Evolutionary conservation across 495 filamentous ascomycete genomes (phyloP).

Genomic region (Penicillium goetzii): DNA sequence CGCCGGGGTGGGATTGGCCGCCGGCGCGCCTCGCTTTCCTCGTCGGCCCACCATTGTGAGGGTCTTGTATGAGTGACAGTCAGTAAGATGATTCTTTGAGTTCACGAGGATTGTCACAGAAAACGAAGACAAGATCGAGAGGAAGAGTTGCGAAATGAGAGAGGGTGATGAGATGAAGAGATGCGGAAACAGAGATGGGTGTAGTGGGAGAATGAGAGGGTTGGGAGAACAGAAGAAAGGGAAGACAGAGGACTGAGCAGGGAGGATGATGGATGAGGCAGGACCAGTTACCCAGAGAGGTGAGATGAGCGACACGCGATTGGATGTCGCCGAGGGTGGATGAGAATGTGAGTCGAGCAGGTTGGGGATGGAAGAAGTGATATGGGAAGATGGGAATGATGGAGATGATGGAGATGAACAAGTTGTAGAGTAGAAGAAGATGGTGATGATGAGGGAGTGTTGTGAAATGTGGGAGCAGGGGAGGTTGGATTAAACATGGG

Average conservation of each 20-base stretch:
- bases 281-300: not conserved
- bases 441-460: not conserved
- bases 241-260: not conserved
- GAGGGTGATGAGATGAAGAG: not conserved
- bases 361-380: not conserved
- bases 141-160: not conserved
- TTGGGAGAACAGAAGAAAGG: conserved; percentile 7
- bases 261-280: not conserved
- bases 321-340: not conserved
- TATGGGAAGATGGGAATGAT: not conserved
- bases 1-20: conserved; percentile 24
- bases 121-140: not conserved
- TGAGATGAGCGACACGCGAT: not conserved
- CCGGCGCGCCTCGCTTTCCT: conserved; percentile 26
- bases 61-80: conserved; percentile 24
- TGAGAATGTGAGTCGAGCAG: no score
- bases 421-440: no score
- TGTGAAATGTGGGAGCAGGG: not conserved
- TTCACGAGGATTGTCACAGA: not conserved
- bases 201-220: not conserved
- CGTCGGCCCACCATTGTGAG: conserved; percentile 40
- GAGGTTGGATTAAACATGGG: not conserved
- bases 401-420: not conserved
- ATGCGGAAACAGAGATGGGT: conserved; percentile 5
- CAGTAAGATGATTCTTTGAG: not conserved